These are phyloP conservation scores for Microsporum canis DNA, from an alignment of 2,329 filamentous ascomycete genomes.

Conservation along the genomic window DNA sequence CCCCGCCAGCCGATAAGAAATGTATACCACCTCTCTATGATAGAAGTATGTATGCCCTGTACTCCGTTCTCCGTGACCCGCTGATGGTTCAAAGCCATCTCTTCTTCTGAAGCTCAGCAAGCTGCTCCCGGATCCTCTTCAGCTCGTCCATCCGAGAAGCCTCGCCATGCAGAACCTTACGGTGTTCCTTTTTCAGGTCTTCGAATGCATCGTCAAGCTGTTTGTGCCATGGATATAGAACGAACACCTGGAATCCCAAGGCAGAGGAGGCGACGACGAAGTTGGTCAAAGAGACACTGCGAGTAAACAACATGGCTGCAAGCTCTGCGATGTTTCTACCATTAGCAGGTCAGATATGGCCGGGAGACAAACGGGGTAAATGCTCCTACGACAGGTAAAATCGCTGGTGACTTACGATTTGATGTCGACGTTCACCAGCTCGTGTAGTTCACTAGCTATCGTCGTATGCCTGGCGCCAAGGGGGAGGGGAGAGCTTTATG, in stretches of 20 bases:
- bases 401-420: not conserved
- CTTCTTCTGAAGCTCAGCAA: conserved; percentile 6
- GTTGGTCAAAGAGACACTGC: conserved; percentile 50
- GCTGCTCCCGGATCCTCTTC: conserved; percentile 10
- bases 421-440: not conserved
- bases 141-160: conserved; percentile 9
- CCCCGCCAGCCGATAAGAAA: not conserved
- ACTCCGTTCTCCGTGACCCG: too few relatives aligned
- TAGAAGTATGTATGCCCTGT: not conserved
- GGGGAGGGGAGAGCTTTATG: too few relatives aligned
- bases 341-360: not conserved
- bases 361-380: not conserved
- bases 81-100: not conserved
- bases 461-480: too few relatives aligned
- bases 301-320: conserved; percentile 35
- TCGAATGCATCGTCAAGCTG: conserved; percentile 53
- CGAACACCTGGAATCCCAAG: conserved; percentile 56
- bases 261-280: conserved; percentile 55
- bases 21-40: not conserved
- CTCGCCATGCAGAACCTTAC: conserved; percentile 23
- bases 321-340: not conserved
- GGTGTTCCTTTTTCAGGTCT: conserved; percentile 47
- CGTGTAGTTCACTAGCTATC: too few relatives aligned
- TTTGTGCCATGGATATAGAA: conserved; percentile 61
- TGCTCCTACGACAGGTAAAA: not conserved